A percentile compares a stretch with the other conserved stretches of the same genome.
phyloP scores from a whole-genome alignment of 2,329 filamentous ascomycete species.

The Zarea fungicola region DNA sequence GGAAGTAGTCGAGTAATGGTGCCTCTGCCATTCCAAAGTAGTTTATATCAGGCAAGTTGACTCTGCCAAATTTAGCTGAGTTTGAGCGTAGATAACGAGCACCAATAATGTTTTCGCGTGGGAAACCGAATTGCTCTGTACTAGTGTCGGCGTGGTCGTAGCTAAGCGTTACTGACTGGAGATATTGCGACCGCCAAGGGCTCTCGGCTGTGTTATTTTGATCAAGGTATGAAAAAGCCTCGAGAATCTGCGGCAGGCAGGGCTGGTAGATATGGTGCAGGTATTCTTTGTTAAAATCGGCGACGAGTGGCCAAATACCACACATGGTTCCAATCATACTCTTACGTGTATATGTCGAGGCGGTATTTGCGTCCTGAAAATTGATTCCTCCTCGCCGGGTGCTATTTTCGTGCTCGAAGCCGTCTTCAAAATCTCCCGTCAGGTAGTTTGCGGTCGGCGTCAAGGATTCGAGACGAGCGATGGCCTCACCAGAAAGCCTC shows the following conservation, averaged over 20 bases:
- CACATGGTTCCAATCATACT: slow-evolving; percentile 37
- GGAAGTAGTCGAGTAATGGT: slow-evolving; percentile 27
- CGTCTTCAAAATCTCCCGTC: slow-evolving; percentile 31
- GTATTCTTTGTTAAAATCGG: slow-evolving; percentile 38
- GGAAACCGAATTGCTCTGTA: slow-evolving; percentile 29
- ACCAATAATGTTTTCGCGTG: slow-evolving; percentile 21
- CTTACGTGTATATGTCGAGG: slow-evolving; percentile 40
- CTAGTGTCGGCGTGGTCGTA: slow-evolving; percentile 30
- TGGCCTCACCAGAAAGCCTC: slow-evolving; percentile 27
- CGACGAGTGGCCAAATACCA: slow-evolving; percentile 35
- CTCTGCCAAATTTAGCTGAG: slow-evolving; percentile 23
- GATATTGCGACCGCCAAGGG: slow-evolving; percentile 28
- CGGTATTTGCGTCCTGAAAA: slow-evolving; percentile 35
- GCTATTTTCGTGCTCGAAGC: slow-evolving; percentile 22
- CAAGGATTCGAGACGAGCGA: slow-evolving; percentile 23
- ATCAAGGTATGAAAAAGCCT: slow-evolving; percentile 17
- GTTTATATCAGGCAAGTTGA: slow-evolving; percentile 27
- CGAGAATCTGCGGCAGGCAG: slow-evolving; percentile 33
- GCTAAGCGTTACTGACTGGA: slow-evolving; percentile 27
- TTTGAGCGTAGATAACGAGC: slow-evolving; percentile 25
- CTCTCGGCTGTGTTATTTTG: slow-evolving; percentile 16
- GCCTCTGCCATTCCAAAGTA: slow-evolving; percentile 30
- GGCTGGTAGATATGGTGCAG: slow-evolving; percentile 39
- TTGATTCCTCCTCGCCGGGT: slow-evolving; percentile 31
- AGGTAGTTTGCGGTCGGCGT: slow-evolving; percentile 29